Evolutionary conservation across 108 stramenopile species (phyloP), one percentile per base, ranked within the genome.

Genomic region (Asterionellopsis glacialis): DNA sequence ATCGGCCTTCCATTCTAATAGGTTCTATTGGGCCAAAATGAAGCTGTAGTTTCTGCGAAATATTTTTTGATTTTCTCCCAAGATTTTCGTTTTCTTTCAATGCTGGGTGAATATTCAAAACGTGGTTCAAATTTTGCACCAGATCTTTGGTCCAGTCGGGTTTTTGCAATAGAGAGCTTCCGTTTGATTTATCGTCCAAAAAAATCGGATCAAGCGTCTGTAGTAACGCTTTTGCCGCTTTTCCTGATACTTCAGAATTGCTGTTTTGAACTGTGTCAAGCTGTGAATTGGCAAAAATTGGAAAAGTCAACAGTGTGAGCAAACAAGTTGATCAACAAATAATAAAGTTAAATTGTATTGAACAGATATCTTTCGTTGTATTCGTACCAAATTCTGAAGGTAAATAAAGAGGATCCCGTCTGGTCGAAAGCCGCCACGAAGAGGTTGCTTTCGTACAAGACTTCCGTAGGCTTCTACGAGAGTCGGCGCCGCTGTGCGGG

Each of bases 401-500:
- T 64, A 63, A 81, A 45, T 69, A 48, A 1, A 50, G 18, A n/a
- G 70, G 52, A 59, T 75, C 68, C 64, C 62, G 65, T 51, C 60
- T 56, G 41, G 80, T 67, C 61, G 74, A 61, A 65, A 81, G 55
- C 33, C 62, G 55, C 60, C 61, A 54, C 63, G 65, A 55, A 15
- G 14, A 15, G 15, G 52, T 53, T 33, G 33, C 33, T 33, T 33
- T 33, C 33, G 33, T 67, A 57, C 56, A 61, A 62, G 54, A n/a
- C 49, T 27, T 47, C 68, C 70, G 74, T 70, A 73, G 68, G 62
- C 67, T 58, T 72, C 68, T 21, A 81, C 66, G 56, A 81, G 59
- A 43, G 73, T 61, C 52, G 74, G 74, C 74, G 74, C 80, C 61
- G 67, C 65, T 53, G 33, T 33, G 69, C 73, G 73, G 78, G 58